A percentile compares a stretch with the other conserved stretches of the same genome.
Evolutionary conservation across 1,284 basidiomycete species (phyloP).

Genomic region (Microbotryum silenes-acaulis): DNA sequence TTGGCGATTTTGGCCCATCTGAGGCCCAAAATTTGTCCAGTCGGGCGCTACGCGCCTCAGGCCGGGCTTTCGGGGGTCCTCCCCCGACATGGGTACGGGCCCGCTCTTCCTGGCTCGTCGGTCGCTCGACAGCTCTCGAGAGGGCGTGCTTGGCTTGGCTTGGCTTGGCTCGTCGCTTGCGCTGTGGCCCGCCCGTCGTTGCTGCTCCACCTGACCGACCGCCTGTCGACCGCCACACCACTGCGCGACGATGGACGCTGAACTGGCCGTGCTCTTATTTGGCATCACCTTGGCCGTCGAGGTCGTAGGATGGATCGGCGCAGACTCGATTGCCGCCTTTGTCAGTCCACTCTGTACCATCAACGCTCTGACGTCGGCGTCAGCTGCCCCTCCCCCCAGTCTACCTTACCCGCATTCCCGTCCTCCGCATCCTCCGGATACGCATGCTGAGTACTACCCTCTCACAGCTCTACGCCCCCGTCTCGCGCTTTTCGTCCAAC

Average conservation of each 20-base stretch:
- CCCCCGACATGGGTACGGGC: no score
- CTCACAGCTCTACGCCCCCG: not conserved
- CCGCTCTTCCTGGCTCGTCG: no score
- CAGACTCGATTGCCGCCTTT: conserved; percentile 65
- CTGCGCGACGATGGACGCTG: conserved; percentile 25
- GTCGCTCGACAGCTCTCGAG: no score
- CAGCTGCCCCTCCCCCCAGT: not conserved
- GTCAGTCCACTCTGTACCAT: conserved; percentile 48
- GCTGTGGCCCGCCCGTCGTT: no score
- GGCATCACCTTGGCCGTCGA: conserved; percentile 69
- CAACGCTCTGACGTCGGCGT: not conserved
- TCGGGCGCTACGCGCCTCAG: no score
- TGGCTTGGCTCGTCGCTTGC: no score
- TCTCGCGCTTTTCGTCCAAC: not conserved
- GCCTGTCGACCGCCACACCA: no score
- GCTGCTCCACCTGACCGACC: not conserved
- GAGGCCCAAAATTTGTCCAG: no score
- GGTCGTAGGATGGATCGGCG: conserved; percentile 76
- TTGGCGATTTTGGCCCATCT: no score
- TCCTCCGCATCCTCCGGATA: not conserved
- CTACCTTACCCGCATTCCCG: not conserved
- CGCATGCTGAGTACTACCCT: conserved; percentile 2
- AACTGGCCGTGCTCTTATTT: conserved; percentile 70
- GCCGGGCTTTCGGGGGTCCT: no score
- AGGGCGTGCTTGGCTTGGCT: no score